These are phyloP conservation scores for Solidago caesia DNA, from an alignment of 129 eudicot species.

Conservation along the genomic window DNA sequence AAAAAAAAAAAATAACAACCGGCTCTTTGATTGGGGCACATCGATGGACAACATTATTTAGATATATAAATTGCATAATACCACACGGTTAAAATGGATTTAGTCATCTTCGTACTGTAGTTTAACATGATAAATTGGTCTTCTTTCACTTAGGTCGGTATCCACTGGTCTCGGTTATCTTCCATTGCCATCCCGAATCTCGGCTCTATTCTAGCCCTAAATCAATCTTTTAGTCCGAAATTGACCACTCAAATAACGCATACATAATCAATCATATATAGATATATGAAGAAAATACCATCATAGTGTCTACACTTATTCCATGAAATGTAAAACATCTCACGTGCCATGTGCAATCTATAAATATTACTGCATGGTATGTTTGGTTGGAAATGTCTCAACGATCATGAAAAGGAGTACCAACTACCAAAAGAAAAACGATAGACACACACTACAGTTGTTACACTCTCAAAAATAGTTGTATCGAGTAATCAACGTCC, in stretches of 20 bases:
- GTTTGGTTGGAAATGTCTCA: constrained; percentile 19
- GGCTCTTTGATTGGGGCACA: too few relatives aligned
- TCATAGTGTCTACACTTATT: constrained; percentile 15
- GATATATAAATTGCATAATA: not conserved
- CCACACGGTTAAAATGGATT: too few relatives aligned
- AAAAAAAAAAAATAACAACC: too few relatives aligned
- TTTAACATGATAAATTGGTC: not conserved
- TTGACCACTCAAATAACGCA: not conserved
- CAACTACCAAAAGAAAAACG: constrained; percentile 10
- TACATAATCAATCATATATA: not conserved
- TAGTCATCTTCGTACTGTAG: too few relatives aligned
- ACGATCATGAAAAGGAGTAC: not conserved
- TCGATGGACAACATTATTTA: too few relatives aligned
- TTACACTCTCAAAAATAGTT: constrained; percentile 5
- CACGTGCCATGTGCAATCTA: constrained; percentile 34
- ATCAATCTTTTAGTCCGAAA: not conserved
- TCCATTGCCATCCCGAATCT: not conserved
- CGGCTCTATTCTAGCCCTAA: not conserved
- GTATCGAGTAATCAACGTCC: constrained; percentile 2
- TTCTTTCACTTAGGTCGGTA: too few relatives aligned
- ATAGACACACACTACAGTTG: not conserved
- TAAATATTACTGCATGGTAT: constrained; percentile 21
- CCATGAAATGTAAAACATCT: constrained; percentile 8
- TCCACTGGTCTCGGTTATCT: too few relatives aligned
- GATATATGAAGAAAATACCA: constrained; percentile 3